Conservation (phyloP, 257 asterid genomes). For the Solanum okadae region DNA sequence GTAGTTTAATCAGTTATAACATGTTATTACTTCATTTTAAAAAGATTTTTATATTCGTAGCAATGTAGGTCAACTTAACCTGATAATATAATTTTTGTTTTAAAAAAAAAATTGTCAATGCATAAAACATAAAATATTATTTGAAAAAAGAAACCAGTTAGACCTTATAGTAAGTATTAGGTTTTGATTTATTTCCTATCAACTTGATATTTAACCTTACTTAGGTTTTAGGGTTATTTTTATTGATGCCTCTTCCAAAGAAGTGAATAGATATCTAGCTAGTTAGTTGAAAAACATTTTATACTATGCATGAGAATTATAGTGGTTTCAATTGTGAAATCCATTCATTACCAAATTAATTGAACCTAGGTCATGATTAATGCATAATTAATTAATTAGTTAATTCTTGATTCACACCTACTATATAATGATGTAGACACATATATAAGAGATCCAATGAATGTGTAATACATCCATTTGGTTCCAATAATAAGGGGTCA, state of each 20-base stretch:
- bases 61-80: background rate
- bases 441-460: background rate
- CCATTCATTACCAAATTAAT: background rate
- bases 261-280: background rate
- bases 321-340: background rate
- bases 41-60: background rate
- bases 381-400: background rate
- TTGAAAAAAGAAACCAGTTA: background rate
- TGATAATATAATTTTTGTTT: background rate
- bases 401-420: background rate
- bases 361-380: background rate
- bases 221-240: background rate
- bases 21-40: background rate
- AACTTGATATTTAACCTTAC: background rate
- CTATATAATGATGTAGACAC: background rate
- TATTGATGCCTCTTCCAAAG: background rate
- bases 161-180: background rate
- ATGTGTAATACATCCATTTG: background rate
- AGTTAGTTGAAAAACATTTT: background rate
- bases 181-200: background rate
- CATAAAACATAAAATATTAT: background rate
- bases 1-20: background rate
- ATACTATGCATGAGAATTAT: background rate
- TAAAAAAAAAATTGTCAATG: background rate
- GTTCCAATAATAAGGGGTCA: background rate